These are phyloP conservation scores for Aquilaria agallochum DNA, from an alignment of 441 rosid species.

Conservation along the genomic window DNA sequence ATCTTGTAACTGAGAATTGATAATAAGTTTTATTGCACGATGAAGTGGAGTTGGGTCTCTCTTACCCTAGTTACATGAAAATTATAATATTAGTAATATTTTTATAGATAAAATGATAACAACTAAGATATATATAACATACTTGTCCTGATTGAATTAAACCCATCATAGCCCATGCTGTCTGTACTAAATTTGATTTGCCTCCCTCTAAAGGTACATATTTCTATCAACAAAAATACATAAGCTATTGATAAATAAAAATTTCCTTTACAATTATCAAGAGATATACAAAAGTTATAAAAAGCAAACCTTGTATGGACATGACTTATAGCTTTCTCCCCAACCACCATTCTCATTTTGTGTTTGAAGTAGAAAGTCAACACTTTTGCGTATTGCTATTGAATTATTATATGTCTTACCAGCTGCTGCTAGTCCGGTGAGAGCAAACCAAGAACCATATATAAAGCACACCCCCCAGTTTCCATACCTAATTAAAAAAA, in stretches of 20 bases:
- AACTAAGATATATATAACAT: too few relatives aligned
- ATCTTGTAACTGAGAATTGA: constrained; percentile 55
- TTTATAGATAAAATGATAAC: too few relatives aligned
- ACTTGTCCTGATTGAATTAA: constrained; percentile 66
- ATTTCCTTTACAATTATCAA: background rate
- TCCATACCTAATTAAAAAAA: constrained; percentile 37
- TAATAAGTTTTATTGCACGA: constrained; percentile 52
- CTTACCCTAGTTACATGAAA: constrained; percentile 28
- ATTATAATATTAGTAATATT: too few relatives aligned
- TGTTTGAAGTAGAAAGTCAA: constrained; percentile 47
- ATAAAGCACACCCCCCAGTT: constrained; percentile 80
- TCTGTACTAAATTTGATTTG: constrained; percentile 63
- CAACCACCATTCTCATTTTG: constrained; percentile 63
- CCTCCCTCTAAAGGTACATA: constrained; percentile 56
- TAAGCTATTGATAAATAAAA: background rate
- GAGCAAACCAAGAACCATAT: constrained; percentile 70
- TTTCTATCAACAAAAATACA: constrained; percentile 25
- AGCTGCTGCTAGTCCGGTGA: constrained; percentile 46
- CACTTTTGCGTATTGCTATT: constrained; percentile 47
- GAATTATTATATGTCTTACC: constrained; percentile 53
- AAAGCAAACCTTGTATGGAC: constrained; percentile 51
- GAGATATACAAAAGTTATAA: background rate
- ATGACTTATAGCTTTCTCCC: constrained; percentile 79
- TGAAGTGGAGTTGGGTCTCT: constrained; percentile 68
- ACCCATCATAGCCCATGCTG: constrained; percentile 73